Evolutionary conservation across 768 basidiomycete species (phyloP), one percentile per base, ranked within the genome.

Genomic region (Mrakia hoshinonis): DNA sequence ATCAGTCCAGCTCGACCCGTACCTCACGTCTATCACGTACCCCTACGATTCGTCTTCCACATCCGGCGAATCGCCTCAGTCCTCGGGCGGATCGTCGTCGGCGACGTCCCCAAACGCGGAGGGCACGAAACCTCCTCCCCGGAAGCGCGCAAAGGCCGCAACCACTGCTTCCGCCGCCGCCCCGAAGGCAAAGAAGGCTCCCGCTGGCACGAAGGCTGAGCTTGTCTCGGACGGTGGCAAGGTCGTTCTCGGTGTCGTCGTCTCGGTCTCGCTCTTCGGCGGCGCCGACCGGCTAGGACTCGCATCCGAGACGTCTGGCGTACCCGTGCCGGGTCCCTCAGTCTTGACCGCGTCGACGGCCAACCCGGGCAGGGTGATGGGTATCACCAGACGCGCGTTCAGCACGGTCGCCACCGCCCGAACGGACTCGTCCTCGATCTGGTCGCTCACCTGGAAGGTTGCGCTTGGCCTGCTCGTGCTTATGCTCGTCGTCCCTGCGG

Each of bases 21-120:
- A 68, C 67, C 67, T 68, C n/a, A 24, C 38, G 11, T 68, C 67
- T 18, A 68, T 68, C 67, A 68, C 67, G 12, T 51, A 68, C 49
- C 49, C 66, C 10, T 66, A 58, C 66, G 2, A 47, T 7, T 67
- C 64, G 46, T 48, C 49, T 29, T 18, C 26, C n/a, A 26, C 47
- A 29, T 5, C 46, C 24, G n/a, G 51, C 36, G 36, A 22, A 11
- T 68, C 67, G 22, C 11, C 48, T 34, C 43, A 43, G 43, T 58
- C 66, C 66, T 43, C 46, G 18, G 26, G n/a, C 26, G 29, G 39
- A 26, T 68, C 67, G 39, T 55, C 51, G 13, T 43, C 63, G 26
- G 63, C 63, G 26, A 38, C 22, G 26, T 39, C 67, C 20, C 52
- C 52, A 0, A 34, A 24, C 48, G 52, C 46, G 18, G 52, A 29